These are phyloP conservation scores for Gillenia trifoliata DNA, from an alignment of 306 rosid genomes.

Conservation along the genomic window DNA sequence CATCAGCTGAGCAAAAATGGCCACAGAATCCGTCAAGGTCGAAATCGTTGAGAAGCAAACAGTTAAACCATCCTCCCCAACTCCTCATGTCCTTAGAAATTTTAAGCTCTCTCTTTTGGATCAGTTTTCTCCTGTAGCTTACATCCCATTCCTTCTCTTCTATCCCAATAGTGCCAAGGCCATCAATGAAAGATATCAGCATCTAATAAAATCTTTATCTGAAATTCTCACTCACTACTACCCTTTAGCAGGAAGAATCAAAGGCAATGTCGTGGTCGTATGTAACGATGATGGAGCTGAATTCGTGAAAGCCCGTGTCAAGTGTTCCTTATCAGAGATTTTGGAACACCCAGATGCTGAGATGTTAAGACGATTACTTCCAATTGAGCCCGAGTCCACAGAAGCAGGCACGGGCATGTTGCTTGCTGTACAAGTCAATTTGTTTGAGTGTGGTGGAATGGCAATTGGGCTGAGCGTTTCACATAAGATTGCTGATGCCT, in stretches of 20 bases:
- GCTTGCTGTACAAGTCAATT: slow-evolving; percentile 30
- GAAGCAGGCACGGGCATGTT: slow-evolving; percentile 13
- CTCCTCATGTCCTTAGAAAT: slow-evolving; percentile 17
- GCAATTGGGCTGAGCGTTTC: too few relatives aligned
- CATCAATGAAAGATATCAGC: not conserved
- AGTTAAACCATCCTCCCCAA: slow-evolving; percentile 25
- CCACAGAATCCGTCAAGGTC: not conserved
- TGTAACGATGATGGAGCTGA: slow-evolving; percentile 44
- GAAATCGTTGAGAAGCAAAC: slow-evolving; percentile 6
- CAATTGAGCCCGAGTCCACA: not conserved
- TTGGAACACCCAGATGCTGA: slow-evolving; percentile 12
- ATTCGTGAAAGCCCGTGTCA: slow-evolving; percentile 22
- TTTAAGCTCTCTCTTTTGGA: too few relatives aligned
- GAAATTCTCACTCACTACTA: slow-evolving; percentile 35
- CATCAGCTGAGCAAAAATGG: not conserved
- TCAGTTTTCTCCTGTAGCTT: not conserved
- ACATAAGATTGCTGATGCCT: too few relatives aligned
- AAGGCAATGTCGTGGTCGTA: slow-evolving; percentile 24
- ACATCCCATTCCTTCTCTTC: slow-evolving; percentile 22
- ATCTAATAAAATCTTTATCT: slow-evolving; percentile 40
- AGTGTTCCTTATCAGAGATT: slow-evolving; percentile 15
- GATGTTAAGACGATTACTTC: slow-evolving; percentile 21
- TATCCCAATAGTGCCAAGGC: slow-evolving; percentile 1
- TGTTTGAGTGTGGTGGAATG: too few relatives aligned
- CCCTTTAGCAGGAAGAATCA: slow-evolving; percentile 46